Conservation (phyloP, 2,329 filamentous ascomycete genomes). For the Xylaria sp. region DNA sequence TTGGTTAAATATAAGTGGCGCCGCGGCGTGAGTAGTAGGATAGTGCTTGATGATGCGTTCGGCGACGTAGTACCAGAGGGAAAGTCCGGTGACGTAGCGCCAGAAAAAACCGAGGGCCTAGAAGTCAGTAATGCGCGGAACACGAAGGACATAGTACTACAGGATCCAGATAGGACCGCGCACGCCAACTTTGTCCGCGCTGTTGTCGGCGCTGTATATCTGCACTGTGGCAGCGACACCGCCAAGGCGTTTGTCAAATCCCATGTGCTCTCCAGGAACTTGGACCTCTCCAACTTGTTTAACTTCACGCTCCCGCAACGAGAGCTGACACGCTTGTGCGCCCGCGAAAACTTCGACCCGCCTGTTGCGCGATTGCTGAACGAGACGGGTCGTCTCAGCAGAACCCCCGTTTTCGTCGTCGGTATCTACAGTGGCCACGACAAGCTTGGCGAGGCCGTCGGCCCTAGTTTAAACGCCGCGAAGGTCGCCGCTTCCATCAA, state of each 20-base stretch:
- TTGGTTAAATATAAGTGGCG: constrained; percentile 65
- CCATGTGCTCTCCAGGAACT: constrained; percentile 82
- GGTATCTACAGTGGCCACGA: constrained; percentile 92
- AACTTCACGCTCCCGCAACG: constrained; percentile 84
- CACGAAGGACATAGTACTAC: constrained; percentile 41
- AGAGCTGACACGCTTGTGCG: constrained; percentile 85
- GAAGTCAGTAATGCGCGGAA: constrained; percentile 41
- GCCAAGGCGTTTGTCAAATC: constrained; percentile 84
- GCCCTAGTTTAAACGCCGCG: constrained; percentile 79
- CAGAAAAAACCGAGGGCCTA: constrained; percentile 30
- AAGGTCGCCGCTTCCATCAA: constrained; percentile 83
- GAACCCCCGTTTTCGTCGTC: constrained; percentile 90
- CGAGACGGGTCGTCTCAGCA: constrained; percentile 87
- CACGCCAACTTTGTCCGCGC: constrained; percentile 83
- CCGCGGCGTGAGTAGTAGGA: constrained; percentile 77
- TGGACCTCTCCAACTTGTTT: constrained; percentile 83
- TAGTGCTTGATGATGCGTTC: constrained; percentile 86
- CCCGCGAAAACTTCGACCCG: constrained; percentile 85
- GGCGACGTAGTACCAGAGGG: constrained; percentile 72
- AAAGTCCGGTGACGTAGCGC: constrained; percentile 77
- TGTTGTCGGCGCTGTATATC: constrained; percentile 83
- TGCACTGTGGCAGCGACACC: constrained; percentile 82
- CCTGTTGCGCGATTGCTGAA: constrained; percentile 88
- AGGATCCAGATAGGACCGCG: constrained; percentile 55
- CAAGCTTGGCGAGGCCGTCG: constrained; percentile 91